Conservation (phyloP, 2,329 filamentous ascomycete species). For the Colletotrichum euphorbiae region DNA sequence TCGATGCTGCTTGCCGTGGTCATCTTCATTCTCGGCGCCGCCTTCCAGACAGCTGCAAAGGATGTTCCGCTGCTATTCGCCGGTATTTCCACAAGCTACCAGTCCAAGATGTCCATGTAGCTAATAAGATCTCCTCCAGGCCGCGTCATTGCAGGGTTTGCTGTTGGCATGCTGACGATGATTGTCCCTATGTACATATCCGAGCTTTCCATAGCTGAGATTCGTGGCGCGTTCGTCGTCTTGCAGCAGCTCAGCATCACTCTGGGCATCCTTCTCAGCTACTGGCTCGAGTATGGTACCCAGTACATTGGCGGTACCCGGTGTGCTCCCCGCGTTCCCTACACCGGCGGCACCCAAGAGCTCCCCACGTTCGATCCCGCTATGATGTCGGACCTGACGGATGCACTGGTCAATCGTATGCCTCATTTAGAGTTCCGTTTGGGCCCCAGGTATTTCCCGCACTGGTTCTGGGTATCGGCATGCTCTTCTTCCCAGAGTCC, state of each 20-base stretch:
- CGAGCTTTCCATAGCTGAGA: slow-evolving; percentile 60
- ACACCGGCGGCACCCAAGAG: slow-evolving; percentile 55
- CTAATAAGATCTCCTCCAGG: slow-evolving; percentile 42
- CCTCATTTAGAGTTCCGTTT: no score
- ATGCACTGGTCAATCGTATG: no score
- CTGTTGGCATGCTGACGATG: slow-evolving; percentile 55
- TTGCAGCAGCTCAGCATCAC: slow-evolving; percentile 57
- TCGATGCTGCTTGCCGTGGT: slow-evolving; percentile 51
- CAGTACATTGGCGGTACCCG: slow-evolving; percentile 56
- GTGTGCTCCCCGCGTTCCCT: slow-evolving; percentile 59
- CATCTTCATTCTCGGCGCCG: slow-evolving; percentile 55
- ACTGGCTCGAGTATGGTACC: slow-evolving; percentile 57
- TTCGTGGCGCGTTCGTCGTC: slow-evolving; percentile 60
- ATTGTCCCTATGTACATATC: slow-evolving; percentile 59
- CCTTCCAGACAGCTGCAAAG: slow-evolving; percentile 56
- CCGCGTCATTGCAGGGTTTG: slow-evolving; percentile 57
- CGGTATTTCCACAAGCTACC: neutral
- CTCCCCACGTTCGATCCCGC: slow-evolving; percentile 55
- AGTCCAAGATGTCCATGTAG: neutral
- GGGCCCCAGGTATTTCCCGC: no score
- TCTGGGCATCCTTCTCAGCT: slow-evolving; percentile 56
- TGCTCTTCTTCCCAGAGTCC: no score
- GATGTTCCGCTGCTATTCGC: slow-evolving; percentile 53
- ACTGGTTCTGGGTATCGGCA: no score
- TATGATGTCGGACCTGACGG: slow-evolving; percentile 57